phyloP scores from a whole-genome alignment of 495 filamentous ascomycete genomes.

The Trichoderma parareesei region DNA sequence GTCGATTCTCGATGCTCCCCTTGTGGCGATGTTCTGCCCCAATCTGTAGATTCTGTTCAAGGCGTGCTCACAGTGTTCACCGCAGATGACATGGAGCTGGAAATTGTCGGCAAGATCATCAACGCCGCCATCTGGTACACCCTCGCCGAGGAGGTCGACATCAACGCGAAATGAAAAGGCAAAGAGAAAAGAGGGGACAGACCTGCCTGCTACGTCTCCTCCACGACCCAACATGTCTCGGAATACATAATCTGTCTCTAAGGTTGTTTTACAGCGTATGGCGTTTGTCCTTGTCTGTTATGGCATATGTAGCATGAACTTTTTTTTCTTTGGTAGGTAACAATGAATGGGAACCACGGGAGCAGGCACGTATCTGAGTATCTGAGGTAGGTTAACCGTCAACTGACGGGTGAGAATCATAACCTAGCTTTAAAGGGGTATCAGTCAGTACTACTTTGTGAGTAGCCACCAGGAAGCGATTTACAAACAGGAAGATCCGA shows the following conservation, averaged over 20 bases:
- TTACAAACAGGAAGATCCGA: background rate
- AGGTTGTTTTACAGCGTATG: background rate
- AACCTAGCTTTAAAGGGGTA: background rate
- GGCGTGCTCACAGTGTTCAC: background rate
- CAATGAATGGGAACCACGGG: background rate
- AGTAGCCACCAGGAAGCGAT: background rate
- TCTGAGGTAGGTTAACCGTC: background rate
- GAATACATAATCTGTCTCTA: background rate
- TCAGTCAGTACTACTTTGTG: background rate
- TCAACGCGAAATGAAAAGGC: conserved; percentile 13
- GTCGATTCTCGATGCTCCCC: background rate
- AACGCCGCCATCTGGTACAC: conserved; percentile 59
- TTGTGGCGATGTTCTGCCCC: background rate
- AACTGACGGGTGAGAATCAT: background rate
- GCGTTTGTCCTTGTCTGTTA: background rate
- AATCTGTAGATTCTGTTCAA: background rate
- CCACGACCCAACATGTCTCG: background rate
- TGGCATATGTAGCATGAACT: background rate
- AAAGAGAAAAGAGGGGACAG: too few relatives aligned
- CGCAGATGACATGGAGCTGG: conserved; percentile 53
- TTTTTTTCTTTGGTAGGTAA: background rate
- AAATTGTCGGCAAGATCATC: conserved; percentile 61
- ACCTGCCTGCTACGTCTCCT: background rate
- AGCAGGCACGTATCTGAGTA: background rate
- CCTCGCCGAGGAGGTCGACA: conserved; percentile 32